Conservation (phyloP, 305 asterid genomes). For the Coffea humblotiana region DNA sequence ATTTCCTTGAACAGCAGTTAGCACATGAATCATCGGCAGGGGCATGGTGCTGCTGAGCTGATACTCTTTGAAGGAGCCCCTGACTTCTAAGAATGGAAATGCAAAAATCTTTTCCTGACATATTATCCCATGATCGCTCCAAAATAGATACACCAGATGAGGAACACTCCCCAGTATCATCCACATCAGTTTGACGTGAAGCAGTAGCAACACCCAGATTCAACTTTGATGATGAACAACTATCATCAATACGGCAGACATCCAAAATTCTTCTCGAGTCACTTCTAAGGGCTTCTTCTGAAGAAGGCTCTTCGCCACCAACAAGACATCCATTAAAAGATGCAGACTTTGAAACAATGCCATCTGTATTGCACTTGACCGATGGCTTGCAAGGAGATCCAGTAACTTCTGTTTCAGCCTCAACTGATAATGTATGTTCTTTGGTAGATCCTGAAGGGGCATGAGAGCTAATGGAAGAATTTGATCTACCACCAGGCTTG, state of each 20-base stretch:
- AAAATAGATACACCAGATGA: slow-evolving; percentile 63
- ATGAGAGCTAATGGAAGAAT: slow-evolving; percentile 49
- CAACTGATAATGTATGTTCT: slow-evolving; percentile 37
- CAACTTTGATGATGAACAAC: slow-evolving; percentile 69
- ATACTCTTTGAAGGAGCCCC: slow-evolving; percentile 51
- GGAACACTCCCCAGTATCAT: slow-evolving; percentile 69
- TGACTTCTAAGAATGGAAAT: slow-evolving; percentile 53
- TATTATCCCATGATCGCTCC: slow-evolving; percentile 37
- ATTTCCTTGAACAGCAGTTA: slow-evolving; percentile 49
- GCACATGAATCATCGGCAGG: slow-evolving; percentile 29
- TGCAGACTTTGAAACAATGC: slow-evolving; percentile 32
- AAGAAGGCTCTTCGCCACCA: slow-evolving; percentile 33
- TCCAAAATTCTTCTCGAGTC: slow-evolving; percentile 36
- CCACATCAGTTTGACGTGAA: slow-evolving; percentile 45
- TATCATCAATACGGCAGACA: slow-evolving; percentile 40
- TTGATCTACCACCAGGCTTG: slow-evolving; percentile 35
- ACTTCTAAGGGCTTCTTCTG: slow-evolving; percentile 45
- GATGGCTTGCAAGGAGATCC: slow-evolving; percentile 33
- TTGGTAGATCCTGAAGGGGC: slow-evolving; percentile 38
- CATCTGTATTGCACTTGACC: slow-evolving; percentile 27
- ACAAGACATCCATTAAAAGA: slow-evolving; percentile 37
- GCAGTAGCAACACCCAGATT: slow-evolving; percentile 47
- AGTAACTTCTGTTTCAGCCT: slow-evolving; percentile 34
- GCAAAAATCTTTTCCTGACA: slow-evolving; percentile 63
- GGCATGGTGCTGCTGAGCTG: slow-evolving; percentile 23